Evolutionary conservation across 2,329 filamentous ascomycete genomes (phyloP).

Genomic region (Beauveria bassiana): DNA sequence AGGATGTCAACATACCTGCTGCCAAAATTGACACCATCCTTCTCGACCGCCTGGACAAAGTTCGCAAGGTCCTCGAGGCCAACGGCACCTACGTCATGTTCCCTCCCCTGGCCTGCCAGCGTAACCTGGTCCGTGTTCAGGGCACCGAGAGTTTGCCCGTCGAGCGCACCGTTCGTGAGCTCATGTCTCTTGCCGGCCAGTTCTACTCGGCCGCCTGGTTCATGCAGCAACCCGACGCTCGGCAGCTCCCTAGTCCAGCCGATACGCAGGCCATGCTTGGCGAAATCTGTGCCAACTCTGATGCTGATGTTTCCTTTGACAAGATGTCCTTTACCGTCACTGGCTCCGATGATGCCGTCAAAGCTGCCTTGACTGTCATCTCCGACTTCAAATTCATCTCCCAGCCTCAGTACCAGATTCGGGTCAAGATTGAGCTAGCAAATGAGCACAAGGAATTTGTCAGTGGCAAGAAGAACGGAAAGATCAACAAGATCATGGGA

Average conservation of each 20-base stretch:
- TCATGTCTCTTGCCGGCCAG: constrained; percentile 92
- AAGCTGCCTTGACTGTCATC: constrained; percentile 89
- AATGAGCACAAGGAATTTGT: constrained; percentile 99
- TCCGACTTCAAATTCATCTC: constrained; percentile 85
- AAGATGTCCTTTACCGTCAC: constrained; percentile 91
- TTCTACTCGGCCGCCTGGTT: constrained; percentile 98
- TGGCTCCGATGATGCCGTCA: constrained; percentile 92
- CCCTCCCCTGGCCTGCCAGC: constrained; percentile 77
- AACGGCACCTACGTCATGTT: constrained; percentile 95
- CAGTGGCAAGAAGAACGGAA: constrained; percentile 98
- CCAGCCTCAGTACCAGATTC: constrained; percentile 82
- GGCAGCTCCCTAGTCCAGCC: constrained; percentile 52
- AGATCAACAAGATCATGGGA: constrained; percentile 99
- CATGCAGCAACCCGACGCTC: constrained; percentile 68
- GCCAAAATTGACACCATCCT: constrained; percentile 94
- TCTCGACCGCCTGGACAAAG: constrained; percentile 85
- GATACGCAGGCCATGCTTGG: constrained; percentile 87
- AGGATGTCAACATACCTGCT: constrained; percentile 82
- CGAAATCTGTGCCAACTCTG: constrained; percentile 93
- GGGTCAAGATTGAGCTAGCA: constrained; percentile 96
- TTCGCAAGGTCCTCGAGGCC: constrained; percentile 93
- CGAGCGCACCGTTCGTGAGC: constrained; percentile 87
- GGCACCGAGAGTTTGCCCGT: constrained; percentile 89
- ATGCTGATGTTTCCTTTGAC: constrained; percentile 90
- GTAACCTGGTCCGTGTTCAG: constrained; percentile 80